Conservation (phyloP, 371 early-diverging fungal genomes). For the Funneliformis caledonium region DNA sequence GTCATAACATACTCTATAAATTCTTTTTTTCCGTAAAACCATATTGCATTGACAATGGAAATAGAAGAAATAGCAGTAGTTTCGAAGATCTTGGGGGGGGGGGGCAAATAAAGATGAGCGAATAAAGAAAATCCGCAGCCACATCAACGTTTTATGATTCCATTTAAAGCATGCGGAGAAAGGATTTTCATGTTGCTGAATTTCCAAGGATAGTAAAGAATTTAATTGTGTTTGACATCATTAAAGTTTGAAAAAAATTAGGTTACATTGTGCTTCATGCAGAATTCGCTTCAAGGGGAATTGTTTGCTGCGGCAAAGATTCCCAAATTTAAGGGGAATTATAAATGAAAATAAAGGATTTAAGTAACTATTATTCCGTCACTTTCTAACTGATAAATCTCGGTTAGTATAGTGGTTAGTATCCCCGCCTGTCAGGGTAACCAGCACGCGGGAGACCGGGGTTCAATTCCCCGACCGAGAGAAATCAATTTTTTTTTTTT, state of each 20-base stretch:
- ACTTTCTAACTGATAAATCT: neutral
- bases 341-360: too few relatives aligned
- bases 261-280: too few relatives aligned
- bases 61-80: too few relatives aligned
- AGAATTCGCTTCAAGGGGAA: too few relatives aligned
- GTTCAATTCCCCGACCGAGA: conserved; percentile 43
- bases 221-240: too few relatives aligned
- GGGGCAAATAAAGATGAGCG: neutral
- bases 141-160: neutral
- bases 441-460: conserved; percentile 42
- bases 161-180: neutral
- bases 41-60: too few relatives aligned
- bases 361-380: too few relatives aligned
- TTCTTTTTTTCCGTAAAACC: too few relatives aligned
- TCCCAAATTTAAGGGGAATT: too few relatives aligned
- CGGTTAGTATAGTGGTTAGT: conserved; percentile 43
- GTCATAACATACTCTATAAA: too few relatives aligned
- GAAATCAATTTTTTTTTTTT: conserved; percentile 7
- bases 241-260: neutral
- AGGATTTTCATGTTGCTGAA: neutral
- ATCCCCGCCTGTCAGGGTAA: conserved; percentile 39
- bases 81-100: too few relatives aligned
- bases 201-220: neutral
- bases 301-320: too few relatives aligned
- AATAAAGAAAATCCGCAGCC: neutral